These are phyloP conservation scores for Pseudogymnoascus sp. DNA, from an alignment of 2,329 filamentous ascomycete species.

Conservation along the genomic window DNA sequence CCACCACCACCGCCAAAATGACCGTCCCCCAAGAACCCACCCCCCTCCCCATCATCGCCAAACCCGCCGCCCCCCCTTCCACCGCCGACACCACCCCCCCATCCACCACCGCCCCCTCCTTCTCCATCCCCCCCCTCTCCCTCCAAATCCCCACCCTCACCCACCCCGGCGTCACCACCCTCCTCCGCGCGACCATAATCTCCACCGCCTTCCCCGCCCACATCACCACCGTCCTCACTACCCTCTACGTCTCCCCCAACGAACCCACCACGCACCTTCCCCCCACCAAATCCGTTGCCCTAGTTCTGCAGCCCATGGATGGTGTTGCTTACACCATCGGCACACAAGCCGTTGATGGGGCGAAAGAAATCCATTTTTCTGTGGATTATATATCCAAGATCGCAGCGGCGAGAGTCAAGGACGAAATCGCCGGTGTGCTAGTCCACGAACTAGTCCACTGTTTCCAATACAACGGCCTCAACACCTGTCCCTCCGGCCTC, in stretches of 20 bases:
- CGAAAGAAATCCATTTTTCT: constrained; percentile 90
- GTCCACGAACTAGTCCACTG: constrained; percentile 94
- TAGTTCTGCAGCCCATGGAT: constrained; percentile 68
- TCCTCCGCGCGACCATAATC: constrained; percentile 59
- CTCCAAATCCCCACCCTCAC: constrained; percentile 50
- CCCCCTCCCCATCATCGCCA: background rate
- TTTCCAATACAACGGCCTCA: constrained; percentile 67
- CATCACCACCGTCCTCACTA: constrained; percentile 57
- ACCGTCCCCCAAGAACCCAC: background rate
- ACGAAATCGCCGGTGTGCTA: constrained; percentile 74
- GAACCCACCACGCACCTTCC: constrained; percentile 35
- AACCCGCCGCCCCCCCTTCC: background rate
- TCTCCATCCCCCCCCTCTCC: constrained; percentile 43
- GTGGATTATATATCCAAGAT: constrained; percentile 60
- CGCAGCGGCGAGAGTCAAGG: constrained; percentile 32
- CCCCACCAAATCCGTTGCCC: constrained; percentile 74
- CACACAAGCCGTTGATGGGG: constrained; percentile 66
- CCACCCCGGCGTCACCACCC: constrained; percentile 53
- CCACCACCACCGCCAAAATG: background rate
- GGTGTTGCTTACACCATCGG: constrained; percentile 89
- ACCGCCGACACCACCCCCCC: constrained; percentile 25
- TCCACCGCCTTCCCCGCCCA: constrained; percentile 52
- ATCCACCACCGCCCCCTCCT: constrained; percentile 8
- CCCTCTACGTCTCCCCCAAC: constrained; percentile 54
- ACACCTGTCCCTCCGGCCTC: constrained; percentile 61